A percentile compares a stretch with the other conserved stretches of the same genome.
Conservation (phyloP, 2,329 filamentous ascomycete genomes). For the Didymosphaeria variabile region DNA sequence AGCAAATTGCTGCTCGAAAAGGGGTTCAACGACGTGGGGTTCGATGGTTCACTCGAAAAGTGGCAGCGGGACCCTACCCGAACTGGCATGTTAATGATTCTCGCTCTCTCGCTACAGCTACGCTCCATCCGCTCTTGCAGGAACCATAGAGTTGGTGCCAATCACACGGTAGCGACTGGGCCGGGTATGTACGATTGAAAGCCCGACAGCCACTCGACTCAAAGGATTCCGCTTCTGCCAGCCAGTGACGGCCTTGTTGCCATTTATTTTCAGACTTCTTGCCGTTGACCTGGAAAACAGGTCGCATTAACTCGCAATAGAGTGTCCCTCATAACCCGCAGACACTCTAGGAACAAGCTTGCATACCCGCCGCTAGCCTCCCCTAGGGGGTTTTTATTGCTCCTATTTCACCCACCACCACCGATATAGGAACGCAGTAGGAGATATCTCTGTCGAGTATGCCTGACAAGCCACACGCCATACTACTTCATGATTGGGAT, state of each 20-base stretch:
- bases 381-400: constrained; percentile 4
- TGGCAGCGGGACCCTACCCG: constrained; percentile 13
- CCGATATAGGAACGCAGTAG: background rate
- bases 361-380: constrained; percentile 13
- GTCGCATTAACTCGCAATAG: constrained; percentile 13
- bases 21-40: constrained; percentile 8
- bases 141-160: constrained; percentile 11
- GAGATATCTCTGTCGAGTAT: background rate
- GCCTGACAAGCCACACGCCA: constrained; percentile 8
- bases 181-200: constrained; percentile 10
- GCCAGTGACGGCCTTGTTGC: constrained; percentile 1
- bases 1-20: constrained; percentile 10
- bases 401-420: constrained; percentile 1
- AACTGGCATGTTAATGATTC: constrained; percentile 3
- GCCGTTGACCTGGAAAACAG: constrained; percentile 12
- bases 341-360: background rate
- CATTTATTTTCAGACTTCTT: constrained; percentile 2
- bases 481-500: constrained; percentile 9
- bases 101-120: background rate
- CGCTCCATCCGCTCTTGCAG: constrained; percentile 15
- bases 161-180: constrained; percentile 16
- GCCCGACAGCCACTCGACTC: constrained; percentile 6
- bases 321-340: constrained; percentile 1
- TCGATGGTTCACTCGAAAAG: constrained; percentile 1
- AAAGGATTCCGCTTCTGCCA: background rate